phyloP scores from a whole-genome alignment of 768 basidiomycete genomes.

The Macrolepiota fuliginosa region DNA sequence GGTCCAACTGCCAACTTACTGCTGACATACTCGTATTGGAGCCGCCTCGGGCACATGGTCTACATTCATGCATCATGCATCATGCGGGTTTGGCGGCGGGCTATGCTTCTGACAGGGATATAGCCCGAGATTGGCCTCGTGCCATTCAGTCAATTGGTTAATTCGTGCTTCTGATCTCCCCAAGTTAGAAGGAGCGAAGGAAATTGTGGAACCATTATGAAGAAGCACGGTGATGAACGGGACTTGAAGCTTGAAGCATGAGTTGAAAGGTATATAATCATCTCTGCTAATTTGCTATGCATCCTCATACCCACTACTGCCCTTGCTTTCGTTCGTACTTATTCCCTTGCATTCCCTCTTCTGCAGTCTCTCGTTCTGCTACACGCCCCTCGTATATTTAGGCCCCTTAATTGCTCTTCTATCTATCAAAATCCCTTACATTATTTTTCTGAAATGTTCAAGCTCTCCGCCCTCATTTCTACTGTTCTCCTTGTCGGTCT shows the following conservation, averaged over 20 bases:
- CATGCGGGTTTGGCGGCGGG: background rate
- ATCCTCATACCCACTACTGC: background rate
- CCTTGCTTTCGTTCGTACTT: background rate
- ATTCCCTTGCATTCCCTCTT: background rate
- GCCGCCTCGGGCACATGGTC: background rate
- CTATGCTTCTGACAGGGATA: background rate
- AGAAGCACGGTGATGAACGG: background rate
- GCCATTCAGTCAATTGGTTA: background rate
- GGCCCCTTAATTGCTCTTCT: background rate
- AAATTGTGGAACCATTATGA: slow-evolving; percentile 2
- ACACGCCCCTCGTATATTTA: background rate
- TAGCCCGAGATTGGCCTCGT: background rate
- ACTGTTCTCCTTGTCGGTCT: background rate
- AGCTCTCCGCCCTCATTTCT: background rate
- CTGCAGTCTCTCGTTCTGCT: background rate
- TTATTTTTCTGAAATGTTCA: background rate
- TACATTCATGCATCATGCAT: background rate
- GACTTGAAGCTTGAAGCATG: background rate
- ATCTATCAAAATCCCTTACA: background rate
- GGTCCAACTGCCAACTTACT: background rate
- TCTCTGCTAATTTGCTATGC: background rate
- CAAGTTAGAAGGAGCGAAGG: background rate
- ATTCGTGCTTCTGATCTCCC: background rate
- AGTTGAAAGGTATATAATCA: background rate
- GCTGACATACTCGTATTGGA: background rate